These are phyloP conservation scores for Datisca glomerata DNA, from an alignment of 306 rosid genomes.

Conservation along the genomic window DNA sequence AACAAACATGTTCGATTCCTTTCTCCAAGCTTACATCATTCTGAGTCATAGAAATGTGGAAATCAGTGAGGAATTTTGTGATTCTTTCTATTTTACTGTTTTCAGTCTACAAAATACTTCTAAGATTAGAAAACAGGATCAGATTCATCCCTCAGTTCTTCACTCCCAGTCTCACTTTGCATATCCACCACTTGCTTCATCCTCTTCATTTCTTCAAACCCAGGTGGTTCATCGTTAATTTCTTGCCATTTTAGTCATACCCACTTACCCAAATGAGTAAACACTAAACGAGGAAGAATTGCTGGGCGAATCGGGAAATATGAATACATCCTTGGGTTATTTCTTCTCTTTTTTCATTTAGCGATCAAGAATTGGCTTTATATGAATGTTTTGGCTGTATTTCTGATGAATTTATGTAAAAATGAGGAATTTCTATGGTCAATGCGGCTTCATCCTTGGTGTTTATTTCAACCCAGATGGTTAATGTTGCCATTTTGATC, in stretches of 20 bases:
- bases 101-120: conserved; percentile 3
- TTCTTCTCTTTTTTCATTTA: background rate
- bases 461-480: conserved; percentile 13
- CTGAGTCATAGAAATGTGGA: conserved; percentile 16
- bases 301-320: background rate
- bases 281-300: background rate
- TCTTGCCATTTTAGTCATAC: conserved; percentile 5
- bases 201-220: conserved; percentile 3
- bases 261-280: background rate
- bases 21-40: too few species aligned
- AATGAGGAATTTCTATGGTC: conserved; percentile 1
- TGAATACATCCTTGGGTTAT: background rate
- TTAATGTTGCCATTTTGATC: conserved; percentile 8
- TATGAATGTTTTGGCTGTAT: background rate
- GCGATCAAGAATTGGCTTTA: background rate
- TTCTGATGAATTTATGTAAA: background rate
- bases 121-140: conserved; percentile 18
- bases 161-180: conserved; percentile 11
- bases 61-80: conserved; percentile 8
- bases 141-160: conserved; percentile 5
- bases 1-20: too few species aligned
- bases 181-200: conserved; percentile 8
- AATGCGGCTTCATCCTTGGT: conserved; percentile 8
- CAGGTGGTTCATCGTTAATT: conserved; percentile 9
- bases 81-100: conserved; percentile 8